phyloP scores from a whole-genome alignment of 1,139 yeast genomes.

The Tardiomyces depauwii region DNA sequence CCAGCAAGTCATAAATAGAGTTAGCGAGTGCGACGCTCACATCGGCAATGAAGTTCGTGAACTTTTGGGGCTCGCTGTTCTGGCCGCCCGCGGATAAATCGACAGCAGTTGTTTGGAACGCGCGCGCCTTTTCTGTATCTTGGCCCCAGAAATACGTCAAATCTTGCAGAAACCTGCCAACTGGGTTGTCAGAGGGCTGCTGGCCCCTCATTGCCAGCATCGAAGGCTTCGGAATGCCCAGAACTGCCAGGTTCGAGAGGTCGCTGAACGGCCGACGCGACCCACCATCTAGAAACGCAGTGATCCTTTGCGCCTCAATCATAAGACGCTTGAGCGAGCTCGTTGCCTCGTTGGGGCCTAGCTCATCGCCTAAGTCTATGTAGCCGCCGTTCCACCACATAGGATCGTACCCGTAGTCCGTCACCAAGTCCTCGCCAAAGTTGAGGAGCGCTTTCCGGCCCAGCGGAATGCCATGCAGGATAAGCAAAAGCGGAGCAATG shows the following conservation, averaged over 20 bases:
- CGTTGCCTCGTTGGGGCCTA: constrained; percentile 6
- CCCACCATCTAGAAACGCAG: constrained; percentile 33
- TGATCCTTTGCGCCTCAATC: constrained; percentile 33
- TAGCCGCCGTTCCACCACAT: constrained; percentile 36
- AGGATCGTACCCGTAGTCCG: constrained; percentile 29
- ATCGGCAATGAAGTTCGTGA: constrained; percentile 15
- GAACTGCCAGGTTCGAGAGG: constrained; percentile 22
- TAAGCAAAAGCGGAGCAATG: constrained; percentile 32
- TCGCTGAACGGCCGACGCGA: constrained; percentile 33
- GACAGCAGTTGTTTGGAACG: constrained; percentile 10
- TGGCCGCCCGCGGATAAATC: constrained; percentile 11
- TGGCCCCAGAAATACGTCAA: constrained; percentile 10
- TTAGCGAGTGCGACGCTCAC: constrained; percentile 15
- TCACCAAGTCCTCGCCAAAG: constrained; percentile 21
- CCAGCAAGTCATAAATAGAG: constrained; percentile 17
- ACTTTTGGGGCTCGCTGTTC: constrained; percentile 6
- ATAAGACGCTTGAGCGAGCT: constrained; percentile 15
- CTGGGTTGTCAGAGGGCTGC: constrained; percentile 12
- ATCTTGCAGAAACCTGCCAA: constrained; percentile 12
- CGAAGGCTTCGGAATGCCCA: constrained; percentile 16
- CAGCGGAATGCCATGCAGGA: constrained; percentile 33
- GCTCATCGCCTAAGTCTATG: constrained; percentile 10
- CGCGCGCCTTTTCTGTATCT: constrained; percentile 7
- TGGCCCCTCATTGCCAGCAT: constrained; percentile 20
- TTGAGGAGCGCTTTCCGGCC: constrained; percentile 28